A percentile compares a stretch with the other conserved stretches of the same genome.
Conservation (phyloP, 23 red algal genomes). For the Cyanidiococcus yangmingshanensis region DNA sequence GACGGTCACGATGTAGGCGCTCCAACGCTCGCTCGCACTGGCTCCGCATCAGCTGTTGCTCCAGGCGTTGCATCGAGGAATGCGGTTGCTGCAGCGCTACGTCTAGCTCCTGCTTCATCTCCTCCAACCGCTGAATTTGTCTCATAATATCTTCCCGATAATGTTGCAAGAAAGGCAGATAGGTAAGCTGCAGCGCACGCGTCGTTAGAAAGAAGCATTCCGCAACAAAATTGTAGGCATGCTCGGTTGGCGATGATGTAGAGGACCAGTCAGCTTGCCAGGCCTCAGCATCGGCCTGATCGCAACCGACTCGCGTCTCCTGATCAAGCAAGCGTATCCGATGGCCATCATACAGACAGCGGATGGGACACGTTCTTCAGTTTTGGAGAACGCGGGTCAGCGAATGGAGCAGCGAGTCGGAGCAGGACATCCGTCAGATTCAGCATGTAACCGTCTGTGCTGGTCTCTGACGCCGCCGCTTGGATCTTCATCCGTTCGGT, state of each 20-base stretch:
- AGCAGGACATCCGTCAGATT: slow-evolving; percentile 83
- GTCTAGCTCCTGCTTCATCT: slow-evolving; percentile 58
- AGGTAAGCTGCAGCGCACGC: slow-evolving; percentile 56
- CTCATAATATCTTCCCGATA: slow-evolving; percentile 67
- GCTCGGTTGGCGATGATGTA: neutral
- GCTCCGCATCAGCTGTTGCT: slow-evolving; percentile 37
- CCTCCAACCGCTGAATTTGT: slow-evolving; percentile 42
- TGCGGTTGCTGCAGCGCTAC: neutral
- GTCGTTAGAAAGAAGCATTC: slow-evolving; percentile 82
- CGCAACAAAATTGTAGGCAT: slow-evolving; percentile 69
- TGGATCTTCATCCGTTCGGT: slow-evolving; percentile 50
- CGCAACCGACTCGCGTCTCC: slow-evolving; percentile 77
- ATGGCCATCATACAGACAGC: slow-evolving; percentile 43
- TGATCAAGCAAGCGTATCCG: slow-evolving; percentile 58
- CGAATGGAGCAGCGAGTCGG: slow-evolving; percentile 57
- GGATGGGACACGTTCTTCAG: slow-evolving; percentile 62
- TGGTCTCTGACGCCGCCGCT: slow-evolving; percentile 34
- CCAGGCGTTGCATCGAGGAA: slow-evolving; percentile 27
- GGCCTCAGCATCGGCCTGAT: slow-evolving; percentile 45
- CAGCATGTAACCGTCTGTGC: slow-evolving; percentile 55
- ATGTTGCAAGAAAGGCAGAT: slow-evolving; percentile 46
- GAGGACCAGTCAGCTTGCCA: slow-evolving; percentile 14
- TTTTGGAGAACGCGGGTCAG: slow-evolving; percentile 62
- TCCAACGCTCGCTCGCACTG: slow-evolving; percentile 42
- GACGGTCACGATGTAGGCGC: slow-evolving; percentile 35